Base-by-base conservation (phyloP, 805 yeast species). In the Peterozyma toletana region DNA sequence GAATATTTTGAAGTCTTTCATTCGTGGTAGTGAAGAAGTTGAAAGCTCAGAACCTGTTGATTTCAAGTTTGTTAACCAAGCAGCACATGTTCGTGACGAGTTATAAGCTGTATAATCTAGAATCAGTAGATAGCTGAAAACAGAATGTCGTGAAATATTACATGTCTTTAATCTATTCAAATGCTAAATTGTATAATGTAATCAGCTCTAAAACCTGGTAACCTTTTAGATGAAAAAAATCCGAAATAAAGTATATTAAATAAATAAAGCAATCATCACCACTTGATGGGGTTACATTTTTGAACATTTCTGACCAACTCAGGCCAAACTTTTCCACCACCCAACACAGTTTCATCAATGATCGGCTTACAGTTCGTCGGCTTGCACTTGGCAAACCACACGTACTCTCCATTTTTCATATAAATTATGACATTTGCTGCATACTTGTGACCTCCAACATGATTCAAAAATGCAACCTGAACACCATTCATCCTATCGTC, bases 401-500 rank as follows among this genome's bases (percentile, higher is more conserved):
- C 75, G 46, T 82, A 80, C 51, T 86, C 85, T 5, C 93, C 95
- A 10, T 76, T 65, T 50, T 73, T 79, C 50, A 80, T 64, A 57
- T 88, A 89, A 13, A 91, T 76, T 41, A 88, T 71, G 3, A 87
- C 85, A 59, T 91, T 91, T 2, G 97, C 97, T 1, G 93, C 88
- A 62, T 70, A 93, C 61, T 93, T 93, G 64, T 91, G 99, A 5
- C 98, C 98, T 6, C 99, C 99, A 27, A 91, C 85, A 60, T 91
- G 99, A 55, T 86, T 89, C 30, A 85, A 75, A 53, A 60, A 89
- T 2, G 74, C 68, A 2, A 89, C 87, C 5, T 68, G 66, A 1
- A 83, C 86, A 6, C 97, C 98, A 30, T 72, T 80, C 0, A 86
- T 79, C 43, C 89, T 72, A 40, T 70, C 72, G 59, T 90, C 97